phyloP scores from a whole-genome alignment of 2,329 filamentous ascomycete species.

The Botrytis fabae region DNA sequence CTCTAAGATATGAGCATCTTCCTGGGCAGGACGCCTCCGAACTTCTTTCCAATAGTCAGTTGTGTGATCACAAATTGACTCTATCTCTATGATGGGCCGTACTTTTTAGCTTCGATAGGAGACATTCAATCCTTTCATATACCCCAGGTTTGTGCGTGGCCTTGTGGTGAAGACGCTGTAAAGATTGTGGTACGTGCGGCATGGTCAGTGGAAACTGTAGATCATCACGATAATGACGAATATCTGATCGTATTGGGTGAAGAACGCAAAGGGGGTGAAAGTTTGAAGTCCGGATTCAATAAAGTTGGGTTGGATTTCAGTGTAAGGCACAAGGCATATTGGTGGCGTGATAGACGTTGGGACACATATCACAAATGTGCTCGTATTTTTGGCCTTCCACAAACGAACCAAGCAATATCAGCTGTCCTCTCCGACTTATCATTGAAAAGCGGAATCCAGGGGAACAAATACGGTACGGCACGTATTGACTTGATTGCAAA shows the following conservation, averaged over 20 bases:
- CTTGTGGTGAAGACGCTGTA: conserved; percentile 14
- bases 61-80: conserved; percentile 10
- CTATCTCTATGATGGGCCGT: neutral
- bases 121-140: conserved; percentile 3
- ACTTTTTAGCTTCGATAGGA: conserved; percentile 21
- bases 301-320: conserved; percentile 16
- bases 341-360: conserved; percentile 15
- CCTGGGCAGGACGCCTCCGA: neutral
- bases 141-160: conserved; percentile 1
- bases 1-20: conserved; percentile 2
- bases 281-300: neutral
- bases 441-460: conserved; percentile 6
- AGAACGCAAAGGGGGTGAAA: neutral
- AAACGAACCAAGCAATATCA: conserved; percentile 4
- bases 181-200: conserved; percentile 17
- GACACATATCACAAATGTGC: conserved; percentile 9
- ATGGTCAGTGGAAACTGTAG: conserved; percentile 12
- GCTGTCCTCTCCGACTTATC: neutral
- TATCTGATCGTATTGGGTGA: conserved; percentile 3
- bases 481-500: neutral
- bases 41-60: conserved; percentile 13
- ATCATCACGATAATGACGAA: conserved; percentile 11
- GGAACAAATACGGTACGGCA: neutral
- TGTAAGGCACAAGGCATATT: neutral
- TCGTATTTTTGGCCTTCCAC: neutral